Conservation (phyloP, 331 rosid species). For the Quercus phellos region DNA sequence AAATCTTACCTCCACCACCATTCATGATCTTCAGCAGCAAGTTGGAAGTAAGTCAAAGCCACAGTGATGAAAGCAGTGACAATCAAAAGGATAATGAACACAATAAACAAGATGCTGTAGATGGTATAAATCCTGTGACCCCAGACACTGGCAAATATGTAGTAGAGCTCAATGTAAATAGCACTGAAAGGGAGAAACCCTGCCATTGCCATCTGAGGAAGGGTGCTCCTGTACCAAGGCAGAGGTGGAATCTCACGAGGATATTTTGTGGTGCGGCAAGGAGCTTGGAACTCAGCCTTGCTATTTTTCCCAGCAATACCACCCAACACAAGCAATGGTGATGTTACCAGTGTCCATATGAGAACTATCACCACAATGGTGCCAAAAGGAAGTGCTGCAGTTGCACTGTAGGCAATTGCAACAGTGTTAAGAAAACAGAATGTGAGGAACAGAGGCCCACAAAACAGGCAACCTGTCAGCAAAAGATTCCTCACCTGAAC, state of each 20-base stretch:
- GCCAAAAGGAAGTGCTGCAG: constrained; percentile 97
- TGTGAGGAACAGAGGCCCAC: constrained; percentile 90
- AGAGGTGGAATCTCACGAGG: constrained; percentile 88
- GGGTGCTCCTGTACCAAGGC: constrained; percentile 84
- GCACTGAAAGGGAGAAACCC: constrained; percentile 98
- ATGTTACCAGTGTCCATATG: constrained; percentile 89
- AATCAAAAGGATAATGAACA: constrained; percentile 84
- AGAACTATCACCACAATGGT: constrained; percentile 87
- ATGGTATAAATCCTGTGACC: constrained; percentile 96
- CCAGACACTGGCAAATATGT: constrained; percentile 97
- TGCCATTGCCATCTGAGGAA: constrained; percentile 99
- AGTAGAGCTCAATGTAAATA: constrained; percentile 91
- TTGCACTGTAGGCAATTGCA: constrained; percentile 88
- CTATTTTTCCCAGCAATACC: constrained; percentile 95
- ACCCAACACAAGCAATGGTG: constrained; percentile 93
- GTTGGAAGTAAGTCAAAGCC: constrained; percentile 96
- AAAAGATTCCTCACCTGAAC: constrained; percentile 85
- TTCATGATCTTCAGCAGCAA: constrained; percentile 96
- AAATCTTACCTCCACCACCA: constrained; percentile 97
- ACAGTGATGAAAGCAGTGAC: constrained; percentile 98
- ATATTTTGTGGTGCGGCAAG: constrained; percentile 91
- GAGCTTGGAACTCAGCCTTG: constrained; percentile 88
- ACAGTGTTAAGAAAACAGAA: constrained; percentile 97
- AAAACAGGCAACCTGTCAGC: constrained; percentile 91
- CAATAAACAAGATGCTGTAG: constrained; percentile 92